These are phyloP conservation scores for Amaranthus tricolor DNA, from an alignment of 179 eudicot genomes.

Conservation along the genomic window DNA sequence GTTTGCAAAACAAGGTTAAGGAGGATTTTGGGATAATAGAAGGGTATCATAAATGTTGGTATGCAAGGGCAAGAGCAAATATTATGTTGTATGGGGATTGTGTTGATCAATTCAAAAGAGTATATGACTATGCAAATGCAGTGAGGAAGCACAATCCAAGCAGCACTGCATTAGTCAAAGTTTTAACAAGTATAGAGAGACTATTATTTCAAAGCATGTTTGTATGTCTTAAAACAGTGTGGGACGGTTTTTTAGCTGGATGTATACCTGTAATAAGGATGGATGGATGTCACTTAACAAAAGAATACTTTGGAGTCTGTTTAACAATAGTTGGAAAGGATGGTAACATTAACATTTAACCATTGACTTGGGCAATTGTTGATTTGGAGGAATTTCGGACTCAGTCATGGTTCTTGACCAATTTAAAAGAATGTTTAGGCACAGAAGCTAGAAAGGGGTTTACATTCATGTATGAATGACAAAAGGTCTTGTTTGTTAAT, in stretches of 20 bases:
- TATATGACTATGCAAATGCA: not conserved
- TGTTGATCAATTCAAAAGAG: not conserved
- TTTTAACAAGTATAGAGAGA: not conserved
- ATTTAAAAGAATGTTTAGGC: no score
- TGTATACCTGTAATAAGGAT: constrained; percentile 8
- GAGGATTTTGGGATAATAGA: not conserved
- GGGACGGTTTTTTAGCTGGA: not conserved
- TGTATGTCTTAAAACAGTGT: not conserved
- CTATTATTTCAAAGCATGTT: constrained; percentile 7
- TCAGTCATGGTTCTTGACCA: no score
- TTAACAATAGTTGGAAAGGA: not conserved
- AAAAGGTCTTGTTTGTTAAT: no score
- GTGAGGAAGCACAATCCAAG: not conserved
- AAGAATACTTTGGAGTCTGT: not conserved
- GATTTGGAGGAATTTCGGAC: no score
- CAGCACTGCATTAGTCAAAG: not conserved
- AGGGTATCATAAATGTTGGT: not conserved
- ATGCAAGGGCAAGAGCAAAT: not conserved
- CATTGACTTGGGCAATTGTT: no score
- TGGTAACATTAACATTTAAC: not conserved
- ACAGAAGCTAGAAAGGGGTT: no score
- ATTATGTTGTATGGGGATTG: not conserved
- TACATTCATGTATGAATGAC: no score
- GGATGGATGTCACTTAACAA: not conserved
- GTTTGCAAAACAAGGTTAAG: not conserved